Percentiles rank a stretch among this genome's conserved stretches.
Conservation (phyloP, 345 rosid genomes). For the Eutrema japonicum region DNA sequence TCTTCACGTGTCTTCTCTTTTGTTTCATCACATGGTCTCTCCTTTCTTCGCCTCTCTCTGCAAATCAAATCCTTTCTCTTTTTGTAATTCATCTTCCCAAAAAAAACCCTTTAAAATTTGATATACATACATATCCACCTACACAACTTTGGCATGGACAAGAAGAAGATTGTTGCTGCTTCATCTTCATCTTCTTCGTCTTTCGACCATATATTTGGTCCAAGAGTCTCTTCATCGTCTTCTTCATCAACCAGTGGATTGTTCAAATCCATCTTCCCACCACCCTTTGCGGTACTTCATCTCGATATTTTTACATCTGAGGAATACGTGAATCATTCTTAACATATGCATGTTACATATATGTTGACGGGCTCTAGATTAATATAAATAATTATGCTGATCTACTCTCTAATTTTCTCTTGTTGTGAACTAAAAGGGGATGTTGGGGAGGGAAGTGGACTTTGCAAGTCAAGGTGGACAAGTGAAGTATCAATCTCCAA, state of each 20-base stretch:
- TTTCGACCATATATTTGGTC: constrained; percentile 45
- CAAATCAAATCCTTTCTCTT: constrained; percentile 39
- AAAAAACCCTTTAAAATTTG: not conserved
- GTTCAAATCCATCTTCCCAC: constrained; percentile 48
- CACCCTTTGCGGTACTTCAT: constrained; percentile 40
- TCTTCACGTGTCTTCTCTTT: constrained; percentile 45
- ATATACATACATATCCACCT: constrained; percentile 20
- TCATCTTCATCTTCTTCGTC: constrained; percentile 35
- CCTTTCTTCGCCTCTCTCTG: constrained; percentile 34
- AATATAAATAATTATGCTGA: not conserved
- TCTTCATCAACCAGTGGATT: constrained; percentile 40
- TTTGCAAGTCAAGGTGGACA: constrained; percentile 49
- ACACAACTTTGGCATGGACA: constrained; percentile 38
- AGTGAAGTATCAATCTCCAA: constrained; percentile 54
- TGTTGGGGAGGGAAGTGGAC: constrained; percentile 46
- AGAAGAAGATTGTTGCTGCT: constrained; percentile 33
- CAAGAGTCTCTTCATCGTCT: constrained; percentile 38
- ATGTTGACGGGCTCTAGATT: not conserved
- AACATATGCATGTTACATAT: constrained; percentile 16
- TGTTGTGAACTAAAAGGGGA: constrained; percentile 38
- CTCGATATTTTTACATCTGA: not conserved
- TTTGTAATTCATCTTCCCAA: constrained; percentile 21
- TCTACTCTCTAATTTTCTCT: constrained; percentile 6
- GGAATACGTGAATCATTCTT: constrained; percentile 20
- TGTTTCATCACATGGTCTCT: constrained; percentile 37